Base-by-base conservation (phyloP, 345 rosid genomes). In the Dipteronia sinensis region DNA sequence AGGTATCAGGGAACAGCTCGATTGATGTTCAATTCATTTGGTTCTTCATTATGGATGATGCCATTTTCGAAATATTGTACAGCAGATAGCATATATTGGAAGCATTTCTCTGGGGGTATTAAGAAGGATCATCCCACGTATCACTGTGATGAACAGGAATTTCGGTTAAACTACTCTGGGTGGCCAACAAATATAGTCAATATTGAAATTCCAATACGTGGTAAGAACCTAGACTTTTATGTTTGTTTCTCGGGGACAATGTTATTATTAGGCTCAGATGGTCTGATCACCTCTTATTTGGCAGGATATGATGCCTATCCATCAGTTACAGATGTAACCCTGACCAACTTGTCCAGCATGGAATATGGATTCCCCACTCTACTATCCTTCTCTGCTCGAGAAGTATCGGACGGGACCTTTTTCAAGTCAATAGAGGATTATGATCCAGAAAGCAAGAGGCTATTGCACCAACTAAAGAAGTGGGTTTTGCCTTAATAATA, bases 1-100 rank as follows among this genome's bases (percentile, higher is more conserved):
- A 88, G 96, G 87, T 86, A 71, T 81, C 98, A 96, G 99, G 99
- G 98, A 80, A 96, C 99, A 73, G 94, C 97, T 81, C 88, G 98
- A 62, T 81, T 91, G 89, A 85, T 96, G 88, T 91, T 82, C 88
- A 92, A 88, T 88, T 94, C 99, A 27, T 94, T 92, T 77, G 93
- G 89, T 76, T 94, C 99, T 67, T 91, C 97, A 17, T 78, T 90
- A 68, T 96, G 99, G 99, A 90, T 92, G 89, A 70, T 88, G 90
- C 99, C 99, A 46, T 86, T 90, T 82, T 94, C 99, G 22, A 89
- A 96, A 90, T 86, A 96, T 53, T 94, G 99, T 82, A 88, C 80
- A 84, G 77, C 91, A 58, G 97, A 94, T 67, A 87, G 81, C 85
- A 82, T 75, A 63, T 92, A 90, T 73, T 87, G 85, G 89, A 96